Conservation (phyloP, 768 basidiomycete genomes). For the Leucogyrophana mollusca region DNA sequence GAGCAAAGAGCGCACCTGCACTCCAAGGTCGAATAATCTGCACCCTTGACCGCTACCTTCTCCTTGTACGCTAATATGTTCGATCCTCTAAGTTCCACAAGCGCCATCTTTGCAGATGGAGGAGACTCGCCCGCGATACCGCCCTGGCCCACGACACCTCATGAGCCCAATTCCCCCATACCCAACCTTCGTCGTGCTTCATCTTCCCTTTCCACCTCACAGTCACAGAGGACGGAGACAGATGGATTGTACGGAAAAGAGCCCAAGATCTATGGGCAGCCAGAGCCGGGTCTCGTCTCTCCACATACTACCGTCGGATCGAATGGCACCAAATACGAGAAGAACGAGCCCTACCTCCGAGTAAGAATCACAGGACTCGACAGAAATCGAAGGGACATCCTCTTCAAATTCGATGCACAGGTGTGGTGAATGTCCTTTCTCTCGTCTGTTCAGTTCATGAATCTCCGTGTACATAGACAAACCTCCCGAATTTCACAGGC, state of each 20-base stretch:
- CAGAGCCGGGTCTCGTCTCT: conserved; percentile 79
- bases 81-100: conserved; percentile 67
- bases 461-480: conserved; percentile 58
- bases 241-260: conserved; percentile 72
- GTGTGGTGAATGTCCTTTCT: conserved; percentile 38
- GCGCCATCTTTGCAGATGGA: conserved; percentile 50
- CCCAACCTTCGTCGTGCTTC: conserved; percentile 67
- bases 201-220: conserved; percentile 45
- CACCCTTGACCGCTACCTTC: background rate
- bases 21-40: too few species aligned
- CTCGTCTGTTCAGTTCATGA: conserved; percentile 3
- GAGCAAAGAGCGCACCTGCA: too few species aligned
- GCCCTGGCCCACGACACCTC: conserved; percentile 83
- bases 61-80: conserved; percentile 43
- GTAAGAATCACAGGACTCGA: conserved; percentile 90
- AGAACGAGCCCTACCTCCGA: conserved; percentile 79
- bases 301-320: conserved; percentile 62
- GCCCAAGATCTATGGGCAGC: conserved; percentile 85
- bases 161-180: conserved; percentile 66
- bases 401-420: conserved; percentile 94
- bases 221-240: conserved; percentile 49
- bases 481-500: conserved; percentile 87
- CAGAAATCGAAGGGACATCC: conserved; percentile 91
- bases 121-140: conserved; percentile 44
- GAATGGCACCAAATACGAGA: conserved; percentile 74